Conservation (phyloP, 306 rosid genomes). For the Mimosa bimucronata region DNA sequence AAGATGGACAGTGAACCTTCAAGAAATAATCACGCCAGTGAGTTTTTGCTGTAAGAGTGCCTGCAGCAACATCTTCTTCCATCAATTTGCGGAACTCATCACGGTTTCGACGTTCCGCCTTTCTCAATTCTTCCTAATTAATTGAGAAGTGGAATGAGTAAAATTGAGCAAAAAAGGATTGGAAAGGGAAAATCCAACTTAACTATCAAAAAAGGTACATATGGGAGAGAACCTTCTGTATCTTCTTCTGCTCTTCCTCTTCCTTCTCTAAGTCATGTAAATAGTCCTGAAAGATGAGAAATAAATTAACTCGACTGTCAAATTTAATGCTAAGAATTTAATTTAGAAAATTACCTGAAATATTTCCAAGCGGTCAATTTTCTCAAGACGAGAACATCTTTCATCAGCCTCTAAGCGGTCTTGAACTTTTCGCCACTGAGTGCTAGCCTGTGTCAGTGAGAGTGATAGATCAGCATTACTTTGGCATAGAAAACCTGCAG, state of each 20-base stretch:
- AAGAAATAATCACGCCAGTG: conserved; percentile 87
- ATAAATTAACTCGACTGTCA: conserved; percentile 40
- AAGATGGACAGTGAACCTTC: conserved; percentile 50
- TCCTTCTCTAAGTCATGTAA: conserved; percentile 79
- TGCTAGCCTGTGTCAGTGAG: conserved; percentile 61
- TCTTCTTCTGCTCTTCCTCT: conserved; percentile 93
- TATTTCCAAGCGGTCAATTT: conserved; percentile 78
- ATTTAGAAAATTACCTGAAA: conserved; percentile 60
- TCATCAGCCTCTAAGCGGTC: conserved; percentile 93
- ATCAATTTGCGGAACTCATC: conserved; percentile 91
- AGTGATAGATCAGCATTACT: conserved; percentile 30
- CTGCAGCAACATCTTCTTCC: conserved; percentile 79
- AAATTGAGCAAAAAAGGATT: conserved; percentile 30
- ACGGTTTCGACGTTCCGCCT: conserved; percentile 85
- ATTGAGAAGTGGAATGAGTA: conserved; percentile 45
- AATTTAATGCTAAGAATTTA: conserved; percentile 23
- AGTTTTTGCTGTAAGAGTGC: conserved; percentile 75
- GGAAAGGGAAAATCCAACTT: conserved; percentile 11
- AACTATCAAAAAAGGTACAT: conserved; percentile 25
- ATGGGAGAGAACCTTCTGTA: conserved; percentile 67
- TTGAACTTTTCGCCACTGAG: conserved; percentile 96
- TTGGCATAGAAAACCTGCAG: conserved; percentile 31
- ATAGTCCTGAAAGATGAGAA: conserved; percentile 62
- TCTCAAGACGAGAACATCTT: conserved; percentile 87
- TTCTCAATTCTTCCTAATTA: conserved; percentile 86